Conservation (phyloP, 2,329 filamentous ascomycete genomes). For the Penicillium sumatraense region DNA sequence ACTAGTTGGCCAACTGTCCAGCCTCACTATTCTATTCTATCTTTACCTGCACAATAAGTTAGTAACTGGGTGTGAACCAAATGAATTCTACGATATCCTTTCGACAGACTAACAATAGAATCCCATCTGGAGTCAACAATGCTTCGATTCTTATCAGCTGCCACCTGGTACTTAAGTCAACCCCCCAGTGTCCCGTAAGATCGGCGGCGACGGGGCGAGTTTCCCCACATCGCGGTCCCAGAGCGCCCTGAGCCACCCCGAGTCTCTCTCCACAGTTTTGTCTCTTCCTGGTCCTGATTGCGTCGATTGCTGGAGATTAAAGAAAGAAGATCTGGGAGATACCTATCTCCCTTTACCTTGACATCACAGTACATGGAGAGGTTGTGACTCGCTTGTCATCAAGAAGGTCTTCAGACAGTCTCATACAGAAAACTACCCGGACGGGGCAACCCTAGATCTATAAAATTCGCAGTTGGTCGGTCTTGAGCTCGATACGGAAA, state of each 20-base stretch:
- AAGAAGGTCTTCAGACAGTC: too few relatives aligned
- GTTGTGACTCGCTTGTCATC: too few relatives aligned
- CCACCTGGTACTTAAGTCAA: not conserved
- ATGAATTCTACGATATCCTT: not conserved
- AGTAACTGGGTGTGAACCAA: not conserved
- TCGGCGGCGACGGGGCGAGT: not conserved
- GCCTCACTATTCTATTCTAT: not conserved
- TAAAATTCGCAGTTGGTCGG: too few relatives aligned
- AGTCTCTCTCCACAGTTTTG: not conserved
- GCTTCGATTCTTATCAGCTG: not conserved
- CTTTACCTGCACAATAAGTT: not conserved
- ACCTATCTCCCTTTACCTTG: too few relatives aligned
- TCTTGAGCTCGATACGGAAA: too few relatives aligned
- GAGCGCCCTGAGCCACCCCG: not conserved
- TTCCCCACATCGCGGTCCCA: not conserved
- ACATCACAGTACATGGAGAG: too few relatives aligned
- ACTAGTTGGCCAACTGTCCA: not conserved
- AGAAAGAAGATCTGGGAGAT: not conserved
- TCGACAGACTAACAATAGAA: not conserved
- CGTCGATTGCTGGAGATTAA: not conserved
- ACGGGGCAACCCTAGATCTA: too few relatives aligned
- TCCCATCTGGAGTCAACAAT: not conserved
- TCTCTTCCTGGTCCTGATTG: not conserved
- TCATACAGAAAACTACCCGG: too few relatives aligned
- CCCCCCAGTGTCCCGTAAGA: not conserved